Percentiles rank a stretch among this genome's conserved stretches.
Conservation (phyloP, 306 rosid genomes). For the Sicyos edulis region DNA sequence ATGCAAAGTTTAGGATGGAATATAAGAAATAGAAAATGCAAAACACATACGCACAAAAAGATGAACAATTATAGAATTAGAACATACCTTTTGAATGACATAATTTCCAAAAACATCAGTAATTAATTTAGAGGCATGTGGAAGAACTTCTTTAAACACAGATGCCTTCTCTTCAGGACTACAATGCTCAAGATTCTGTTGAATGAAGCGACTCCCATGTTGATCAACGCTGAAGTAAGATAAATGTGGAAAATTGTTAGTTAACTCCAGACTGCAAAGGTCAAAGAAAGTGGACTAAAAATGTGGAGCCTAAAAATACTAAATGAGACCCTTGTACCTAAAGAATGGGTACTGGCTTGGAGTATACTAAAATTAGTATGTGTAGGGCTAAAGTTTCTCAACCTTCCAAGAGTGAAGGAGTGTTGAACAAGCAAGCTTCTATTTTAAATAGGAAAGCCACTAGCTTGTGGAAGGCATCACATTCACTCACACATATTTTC, state of each 20-base stretch:
- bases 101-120: slow-evolving; percentile 67
- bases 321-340: no score
- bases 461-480: no score
- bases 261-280: no score
- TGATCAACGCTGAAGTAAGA: slow-evolving; percentile 50
- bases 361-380: no score
- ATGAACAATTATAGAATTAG: slow-evolving; percentile 3
- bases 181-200: slow-evolving; percentile 59
- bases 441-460: no score
- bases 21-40: not conserved
- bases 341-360: no score
- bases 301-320: no score
- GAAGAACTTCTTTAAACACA: slow-evolving; percentile 59
- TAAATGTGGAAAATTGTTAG: slow-evolving; percentile 13
- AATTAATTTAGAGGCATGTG: slow-evolving; percentile 46
- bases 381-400: no score
- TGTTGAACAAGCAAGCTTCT: no score
- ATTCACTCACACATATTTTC: no score
- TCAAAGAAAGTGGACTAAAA: no score
- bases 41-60: slow-evolving; percentile 1
- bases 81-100: slow-evolving; percentile 59
- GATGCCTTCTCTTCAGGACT: slow-evolving; percentile 48
- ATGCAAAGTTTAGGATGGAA: slow-evolving; percentile 8
- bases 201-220: slow-evolving; percentile 77
- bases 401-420: no score